Base-by-base conservation (phyloP, 331 rosid genomes). In the Dryas integrifolia region DNA sequence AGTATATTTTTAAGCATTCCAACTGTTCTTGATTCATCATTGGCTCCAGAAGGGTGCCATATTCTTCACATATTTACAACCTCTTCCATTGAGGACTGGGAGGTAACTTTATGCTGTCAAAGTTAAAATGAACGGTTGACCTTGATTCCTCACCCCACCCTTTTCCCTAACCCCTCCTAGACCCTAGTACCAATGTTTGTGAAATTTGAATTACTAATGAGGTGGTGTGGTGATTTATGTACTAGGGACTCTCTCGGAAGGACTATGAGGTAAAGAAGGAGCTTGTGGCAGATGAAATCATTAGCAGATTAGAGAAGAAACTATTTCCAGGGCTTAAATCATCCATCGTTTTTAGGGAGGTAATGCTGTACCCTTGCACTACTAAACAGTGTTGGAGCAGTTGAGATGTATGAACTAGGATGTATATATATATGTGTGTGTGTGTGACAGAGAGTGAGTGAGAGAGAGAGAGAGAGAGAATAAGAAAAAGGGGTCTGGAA, bases 31-130 rank as follows among this genome's bases (percentile, higher is more conserved):
- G 98, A 94, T 83, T 40, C 96, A 45, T 88, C 98, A 7, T 79
- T 91, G 84, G 97, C 96, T 75, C 98, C 98, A 30, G 84, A 84
- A 72, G 97, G 97, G 39, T 85, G 60, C 44, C 97, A 91, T 68
- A 91, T 94, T 82, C 97, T 94, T 84, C 98, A 94, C 80, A 85
- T 94, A 52, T 94, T 94, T 84, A 91, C 98, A 15, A 91, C 96
- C 59, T 89, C 98, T 82, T 88, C 97, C 66, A 85, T 94, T 40
- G 93, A 86, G 50, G 97, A 91, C 79, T 94, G 98, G 97, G 80
- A 88, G 96, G 97, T 89, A 82, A 26, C 64, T 41, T 16, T 47
- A 6, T 73, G 67, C 55, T 21, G 65, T 72, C 57, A 68, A 64
- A 72, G 74, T 67, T 65, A 59, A 61, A 49, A 49, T 66, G 49